Evolutionary conservation across 495 filamentous ascomycete genomes (phyloP), one percentile per base, ranked within the genome.

Genomic region (Aspergillus funiculosus): DNA sequence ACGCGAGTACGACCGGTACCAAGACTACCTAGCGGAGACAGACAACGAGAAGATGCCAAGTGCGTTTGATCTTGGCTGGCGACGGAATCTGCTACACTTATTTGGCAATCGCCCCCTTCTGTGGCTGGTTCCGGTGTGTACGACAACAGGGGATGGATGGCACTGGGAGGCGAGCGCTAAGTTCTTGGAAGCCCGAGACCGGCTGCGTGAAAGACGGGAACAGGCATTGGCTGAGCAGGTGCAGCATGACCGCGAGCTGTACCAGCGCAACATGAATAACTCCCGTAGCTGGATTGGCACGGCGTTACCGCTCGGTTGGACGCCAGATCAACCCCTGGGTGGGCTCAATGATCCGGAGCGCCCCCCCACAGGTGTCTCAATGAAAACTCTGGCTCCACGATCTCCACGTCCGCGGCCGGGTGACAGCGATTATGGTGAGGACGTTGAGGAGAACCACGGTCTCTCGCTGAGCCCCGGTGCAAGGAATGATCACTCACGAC

Each of bases 101-200:
- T 94, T 98, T 51, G 92, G 92, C 1, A 66, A 77, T 2, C 74
- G 67, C 0, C 79, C 80, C 8, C 63, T 78, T 22, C 68, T 87
- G 4, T 95, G 92, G 90, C 56, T 66, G 2, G 52, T 95, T n/a
- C 94, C 92, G 0, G 63, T 95, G 11, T 80, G 80, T 62, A 94
- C 82, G 43, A 91, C 87, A 0, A 82, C 77, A 0, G 90, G 90
- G 7, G 88, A 98, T 59, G 92, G 92, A n/a, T 97, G 89, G 89
- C 77, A 66, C 53, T 98, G 92, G 92, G 89, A 95, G 57, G 77
- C 89, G 1, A 94, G 80, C 29, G 64, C 69, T 1, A 76, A 75
- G 47, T 92, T 87, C 77, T 49, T 85, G 11, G 80, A 78, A 18
- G 82, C 81, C 3, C 73, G 79, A 29, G 82, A 88, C 15, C 63